Conservation (phyloP, 345 rosid genomes). For the Salix koriyanagi region DNA sequence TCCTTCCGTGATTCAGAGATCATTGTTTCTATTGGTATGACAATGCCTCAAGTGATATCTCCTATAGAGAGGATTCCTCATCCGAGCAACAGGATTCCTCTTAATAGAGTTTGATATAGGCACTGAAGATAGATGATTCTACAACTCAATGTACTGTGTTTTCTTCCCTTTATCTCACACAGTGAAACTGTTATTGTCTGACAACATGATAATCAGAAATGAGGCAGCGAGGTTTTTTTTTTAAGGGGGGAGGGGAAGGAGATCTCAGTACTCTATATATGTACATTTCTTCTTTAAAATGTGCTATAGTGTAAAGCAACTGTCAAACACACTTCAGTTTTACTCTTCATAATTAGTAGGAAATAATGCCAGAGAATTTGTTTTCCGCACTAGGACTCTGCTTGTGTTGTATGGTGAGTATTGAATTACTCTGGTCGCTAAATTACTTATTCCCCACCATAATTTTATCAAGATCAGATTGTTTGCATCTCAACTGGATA, state of each 20-base stretch:
- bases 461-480: too few species aligned
- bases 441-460: too few species aligned
- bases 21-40: constrained; percentile 82
- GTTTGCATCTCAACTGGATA: too few species aligned
- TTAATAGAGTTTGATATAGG: constrained; percentile 47
- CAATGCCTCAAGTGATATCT: constrained; percentile 78
- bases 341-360: not conserved
- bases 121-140: not conserved
- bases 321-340: not conserved
- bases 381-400: not conserved
- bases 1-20: constrained; percentile 50
- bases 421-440: too few species aligned
- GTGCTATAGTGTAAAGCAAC: not conserved
- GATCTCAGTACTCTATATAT: not conserved
- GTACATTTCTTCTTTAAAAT: not conserved
- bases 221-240: not conserved
- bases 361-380: not conserved
- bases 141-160: not conserved
- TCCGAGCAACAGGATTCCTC: constrained; percentile 49
- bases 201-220: not conserved
- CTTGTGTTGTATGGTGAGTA: too few species aligned
- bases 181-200: not conserved
- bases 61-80: constrained; percentile 45
- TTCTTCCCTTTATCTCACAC: not conserved
- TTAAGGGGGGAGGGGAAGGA: not conserved